Evolutionary conservation across 805 yeast species (phyloP), one percentile per base, ranked within the genome.

Genomic region (Ogataea haglerorum): DNA sequence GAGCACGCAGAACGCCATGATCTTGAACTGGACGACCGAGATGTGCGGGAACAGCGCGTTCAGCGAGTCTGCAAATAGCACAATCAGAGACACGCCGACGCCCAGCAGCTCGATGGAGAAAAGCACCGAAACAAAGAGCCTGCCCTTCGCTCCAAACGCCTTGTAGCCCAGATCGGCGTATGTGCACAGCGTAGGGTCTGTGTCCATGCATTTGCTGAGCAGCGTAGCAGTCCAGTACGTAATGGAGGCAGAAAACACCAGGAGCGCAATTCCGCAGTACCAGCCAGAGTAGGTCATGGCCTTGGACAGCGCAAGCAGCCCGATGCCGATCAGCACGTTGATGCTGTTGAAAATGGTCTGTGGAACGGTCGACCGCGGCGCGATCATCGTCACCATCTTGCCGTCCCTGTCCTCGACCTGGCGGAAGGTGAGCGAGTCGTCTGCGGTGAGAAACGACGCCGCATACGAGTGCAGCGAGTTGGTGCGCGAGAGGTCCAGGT

Each of bases 91-190:
- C 9, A 89, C 90, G 13, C 95, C 90, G 31, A 84, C 82, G 3
- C 91, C 95, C 42, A 85, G 51, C 31, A 89, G 69, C 54, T 89
- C 96, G 30, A 85, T 51, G 1, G 91, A 81, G 56, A 89, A 88
- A 10, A 88, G 56, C 10, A 80, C 50, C 2, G 95, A 85, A 23
- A 89, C 84, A 25, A 83, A 59, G 3, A 85, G 68, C 53, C 95
- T 75, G 2, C 93, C 95, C 23, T 68, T 69, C 2, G 83, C 67
- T 1, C 96, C 96, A 56, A 82, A 87, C 0, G 90, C 85, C n/a
- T 87, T 85, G 53, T 77, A 82, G 3, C 95, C 95, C 35, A 89
- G 69, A 64, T 89, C 96, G 0, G 95, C 95, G 60, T 88, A 89
- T 0, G 96, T 85, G 70, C 83, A 80, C 38, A 88, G 64, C 0